Base-by-base conservation (phyloP, 345 rosid genomes). In the Sonneratia alba region DNA sequence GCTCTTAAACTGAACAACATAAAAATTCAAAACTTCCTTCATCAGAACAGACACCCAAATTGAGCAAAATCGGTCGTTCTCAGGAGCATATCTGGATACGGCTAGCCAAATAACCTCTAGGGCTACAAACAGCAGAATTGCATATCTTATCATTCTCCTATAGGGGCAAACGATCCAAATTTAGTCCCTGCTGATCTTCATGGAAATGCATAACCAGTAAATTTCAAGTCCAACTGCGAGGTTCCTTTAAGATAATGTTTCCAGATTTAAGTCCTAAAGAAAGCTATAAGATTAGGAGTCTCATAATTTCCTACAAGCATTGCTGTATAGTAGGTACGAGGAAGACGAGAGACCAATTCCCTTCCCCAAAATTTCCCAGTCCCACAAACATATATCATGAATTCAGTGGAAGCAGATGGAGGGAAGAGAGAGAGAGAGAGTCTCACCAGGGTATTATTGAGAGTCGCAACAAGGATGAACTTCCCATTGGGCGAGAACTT, bases 401-500 rank as follows among this genome's bases (percentile, higher is more conserved):
- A 74, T 47, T 4, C 43, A 40, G 43, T 40, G 8, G 43, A 40
- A 40, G 49, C 43, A 40, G 7, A 12, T 71, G 18, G 49, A 45
- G 11, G n/a, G 63, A 47, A 21, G 24, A 71, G 27, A 36, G 38
- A 27, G 42, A 42, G 38, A 9, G 49, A n/a, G 6, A 36, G n/a
- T 80, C 94, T 82, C 83, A 92, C 99, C 49, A 95, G 94, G 51
- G 97, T 89, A 67, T 85, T 86, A 68, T 95, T 93, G 62, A 89
- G 97, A 34, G 98, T 89, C 38, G 94, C 96, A 16, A 90, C 92
- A 61, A 92, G 97, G 27, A 94, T 91, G 81, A 85, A 90, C 70
- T 88, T 95, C 1, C 99, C 97, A 71, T 90, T 92, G 70, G 98
- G 98, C 3, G 98, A 95, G 82, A 95, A 92, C 66, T 95, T 90